Conservation (phyloP, 2,329 filamentous ascomycete genomes). For the Diplodia corticola region DNA sequence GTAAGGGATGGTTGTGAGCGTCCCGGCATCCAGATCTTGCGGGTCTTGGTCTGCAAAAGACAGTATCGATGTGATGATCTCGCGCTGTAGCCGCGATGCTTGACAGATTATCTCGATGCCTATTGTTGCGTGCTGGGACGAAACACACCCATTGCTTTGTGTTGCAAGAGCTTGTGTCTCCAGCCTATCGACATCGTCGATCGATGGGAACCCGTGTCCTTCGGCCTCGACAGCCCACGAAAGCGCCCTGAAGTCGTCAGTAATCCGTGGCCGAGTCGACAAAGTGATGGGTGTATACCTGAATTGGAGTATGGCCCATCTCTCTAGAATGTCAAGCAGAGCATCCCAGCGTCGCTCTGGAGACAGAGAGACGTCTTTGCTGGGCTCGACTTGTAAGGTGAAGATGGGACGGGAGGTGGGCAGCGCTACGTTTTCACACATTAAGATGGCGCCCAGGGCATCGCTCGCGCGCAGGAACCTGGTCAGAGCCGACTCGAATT, state of each 20-base stretch:
- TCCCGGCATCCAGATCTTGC: background rate
- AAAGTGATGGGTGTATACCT: background rate
- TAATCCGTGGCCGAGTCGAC: background rate
- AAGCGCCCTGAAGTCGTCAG: background rate
- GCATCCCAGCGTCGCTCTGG: background rate
- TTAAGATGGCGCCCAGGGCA: constrained; percentile 7
- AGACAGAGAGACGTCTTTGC: background rate
- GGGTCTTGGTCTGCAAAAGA: background rate
- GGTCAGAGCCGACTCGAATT: constrained; percentile 9
- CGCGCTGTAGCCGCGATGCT: constrained; percentile 16
- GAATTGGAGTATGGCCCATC: constrained; percentile 17
- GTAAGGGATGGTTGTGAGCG: constrained; percentile 4
- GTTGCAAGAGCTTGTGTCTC: background rate
- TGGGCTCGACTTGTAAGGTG: background rate
- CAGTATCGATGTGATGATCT: constrained; percentile 19
- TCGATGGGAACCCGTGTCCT: background rate
- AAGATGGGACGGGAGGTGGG: background rate
- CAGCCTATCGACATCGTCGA: background rate
- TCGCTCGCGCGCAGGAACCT: constrained; percentile 20
- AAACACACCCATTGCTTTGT: background rate
- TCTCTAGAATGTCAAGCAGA: constrained; percentile 14
- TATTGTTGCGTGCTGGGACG: constrained; percentile 1
- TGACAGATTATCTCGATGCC: constrained; percentile 21
- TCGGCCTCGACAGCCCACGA: constrained; percentile 14
- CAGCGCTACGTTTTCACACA: constrained; percentile 7